Evolutionary conservation across 495 filamentous ascomycete genomes (phyloP).

Genomic region (Bathelium albidoporum): DNA sequence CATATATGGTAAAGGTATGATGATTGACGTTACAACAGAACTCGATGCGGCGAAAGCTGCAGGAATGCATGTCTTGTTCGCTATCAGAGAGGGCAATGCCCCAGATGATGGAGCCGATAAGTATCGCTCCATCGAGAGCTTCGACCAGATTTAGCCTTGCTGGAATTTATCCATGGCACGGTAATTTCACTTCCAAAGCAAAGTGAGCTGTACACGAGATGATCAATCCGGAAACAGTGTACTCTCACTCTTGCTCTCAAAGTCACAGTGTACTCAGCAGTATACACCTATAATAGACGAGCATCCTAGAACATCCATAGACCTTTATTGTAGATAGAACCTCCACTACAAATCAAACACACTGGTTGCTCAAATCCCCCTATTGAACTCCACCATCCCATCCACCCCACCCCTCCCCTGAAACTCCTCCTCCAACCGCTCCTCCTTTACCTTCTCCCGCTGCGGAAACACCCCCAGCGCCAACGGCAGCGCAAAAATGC

Average conservation of each 20-base stretch:
- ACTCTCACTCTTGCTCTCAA: too few species aligned
- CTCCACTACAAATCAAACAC: background rate
- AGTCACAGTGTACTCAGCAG: too few species aligned
- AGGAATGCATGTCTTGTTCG: conserved; percentile 50
- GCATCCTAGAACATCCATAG: background rate
- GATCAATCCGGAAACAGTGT: too few species aligned
- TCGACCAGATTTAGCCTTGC: conserved; percentile 1
- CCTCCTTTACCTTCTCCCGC: conserved; percentile 64
- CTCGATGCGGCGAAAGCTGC: conserved; percentile 53
- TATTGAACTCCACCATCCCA: conserved; percentile 80
- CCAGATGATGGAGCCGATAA: conserved; percentile 26
- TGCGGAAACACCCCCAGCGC: conserved; percentile 89
- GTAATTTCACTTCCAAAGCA: too few species aligned
- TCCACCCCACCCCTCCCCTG: conserved; percentile 59
- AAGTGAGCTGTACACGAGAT: too few species aligned
- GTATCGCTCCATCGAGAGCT: background rate
- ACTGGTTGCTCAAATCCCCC: conserved; percentile 54
- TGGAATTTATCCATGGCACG: too few species aligned
- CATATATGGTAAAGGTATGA: conserved; percentile 2
- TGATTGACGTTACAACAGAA: conserved; percentile 31
- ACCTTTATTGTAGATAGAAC: too few species aligned
- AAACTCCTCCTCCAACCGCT: conserved; percentile 72
- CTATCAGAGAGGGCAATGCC: conserved; percentile 55
- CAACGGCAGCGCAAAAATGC: conserved; percentile 72
- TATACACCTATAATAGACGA: background rate